phyloP scores from a whole-genome alignment of 169 alveolate species.

The Perkinsus marinus region DNA sequence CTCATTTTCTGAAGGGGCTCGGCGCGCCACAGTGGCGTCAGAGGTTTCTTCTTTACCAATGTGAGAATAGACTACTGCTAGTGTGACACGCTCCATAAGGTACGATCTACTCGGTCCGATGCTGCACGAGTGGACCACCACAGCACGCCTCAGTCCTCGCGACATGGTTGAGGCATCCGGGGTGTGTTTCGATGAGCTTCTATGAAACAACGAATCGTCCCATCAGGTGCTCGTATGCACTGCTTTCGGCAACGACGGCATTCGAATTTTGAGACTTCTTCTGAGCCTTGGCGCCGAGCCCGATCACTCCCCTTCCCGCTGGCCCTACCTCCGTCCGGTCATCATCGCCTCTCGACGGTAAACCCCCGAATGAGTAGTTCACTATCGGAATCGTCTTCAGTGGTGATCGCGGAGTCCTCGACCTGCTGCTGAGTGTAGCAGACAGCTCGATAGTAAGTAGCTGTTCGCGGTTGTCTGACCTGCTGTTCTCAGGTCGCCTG shows the following conservation, averaged over 20 bases:
- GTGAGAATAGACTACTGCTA: neutral
- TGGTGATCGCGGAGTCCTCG: neutral
- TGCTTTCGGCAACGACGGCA: neutral
- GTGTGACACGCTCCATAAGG: neutral
- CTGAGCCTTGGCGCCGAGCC: neutral
- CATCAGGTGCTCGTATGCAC: neutral
- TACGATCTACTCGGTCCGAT: neutral
- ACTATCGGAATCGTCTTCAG: neutral
- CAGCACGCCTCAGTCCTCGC: neutral
- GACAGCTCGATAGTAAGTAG: neutral
- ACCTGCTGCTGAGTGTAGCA: neutral
- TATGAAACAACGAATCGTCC: neutral
- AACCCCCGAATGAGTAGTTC: neutral
- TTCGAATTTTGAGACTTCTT: neutral
- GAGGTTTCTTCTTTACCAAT: neutral
- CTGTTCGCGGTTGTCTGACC: neutral
- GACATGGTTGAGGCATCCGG: neutral
- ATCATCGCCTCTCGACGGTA: neutral
- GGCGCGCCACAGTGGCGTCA: neutral
- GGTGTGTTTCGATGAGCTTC: neutral
- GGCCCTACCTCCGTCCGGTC: neutral
- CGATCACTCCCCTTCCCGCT: neutral
- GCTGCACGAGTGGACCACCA: neutral
- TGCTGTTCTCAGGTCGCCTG: neutral
- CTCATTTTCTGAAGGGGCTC: neutral